phyloP scores from a whole-genome alignment of 1,284 basidiomycete genomes.

The Macrocybe sp. region DNA sequence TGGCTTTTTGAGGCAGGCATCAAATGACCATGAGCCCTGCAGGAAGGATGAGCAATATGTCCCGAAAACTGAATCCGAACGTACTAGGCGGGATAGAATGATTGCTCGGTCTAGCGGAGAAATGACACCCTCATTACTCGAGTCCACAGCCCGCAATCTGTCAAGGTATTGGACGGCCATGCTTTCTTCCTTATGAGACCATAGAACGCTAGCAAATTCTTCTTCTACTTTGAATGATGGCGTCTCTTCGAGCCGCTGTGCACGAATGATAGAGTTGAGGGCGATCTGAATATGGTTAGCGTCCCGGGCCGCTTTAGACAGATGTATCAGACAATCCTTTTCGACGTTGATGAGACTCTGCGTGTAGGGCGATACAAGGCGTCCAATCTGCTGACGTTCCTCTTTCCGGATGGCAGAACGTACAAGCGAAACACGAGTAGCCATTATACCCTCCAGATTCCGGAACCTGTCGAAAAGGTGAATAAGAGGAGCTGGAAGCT shows the following conservation, averaged over 20 bases:
- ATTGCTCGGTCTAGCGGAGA: constrained; percentile 32
- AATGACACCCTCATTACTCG: constrained; percentile 9
- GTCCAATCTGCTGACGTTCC: constrained; percentile 69
- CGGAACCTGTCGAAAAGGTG: constrained; percentile 52
- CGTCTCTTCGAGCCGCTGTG: constrained; percentile 55
- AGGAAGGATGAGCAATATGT: constrained; percentile 1
- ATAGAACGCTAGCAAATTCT: constrained; percentile 89
- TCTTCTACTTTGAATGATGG: constrained; percentile 55
- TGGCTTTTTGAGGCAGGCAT: constrained; percentile 82
- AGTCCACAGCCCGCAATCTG: constrained; percentile 19
- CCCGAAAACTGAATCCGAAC: constrained; percentile 16
- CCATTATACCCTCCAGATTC: constrained; percentile 74
- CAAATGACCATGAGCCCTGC: constrained; percentile 86
- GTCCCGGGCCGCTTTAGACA: constrained; percentile 73
- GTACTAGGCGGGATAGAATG: constrained; percentile 58
- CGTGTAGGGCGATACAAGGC: constrained; percentile 52
- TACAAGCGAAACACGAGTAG: constrained; percentile 81
- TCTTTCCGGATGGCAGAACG: constrained; percentile 62
- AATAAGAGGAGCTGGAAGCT: constrained; percentile 1
- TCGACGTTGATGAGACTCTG: constrained; percentile 58
- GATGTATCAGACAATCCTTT: constrained; percentile 62
- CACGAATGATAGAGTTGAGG: constrained; percentile 79
- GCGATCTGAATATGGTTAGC: constrained; percentile 76
- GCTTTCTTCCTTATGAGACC: constrained; percentile 83
- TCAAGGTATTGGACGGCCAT: constrained; percentile 77